phyloP scores from a whole-genome alignment of 2,329 filamentous ascomycete species.

The Beauveria medogensis region DNA sequence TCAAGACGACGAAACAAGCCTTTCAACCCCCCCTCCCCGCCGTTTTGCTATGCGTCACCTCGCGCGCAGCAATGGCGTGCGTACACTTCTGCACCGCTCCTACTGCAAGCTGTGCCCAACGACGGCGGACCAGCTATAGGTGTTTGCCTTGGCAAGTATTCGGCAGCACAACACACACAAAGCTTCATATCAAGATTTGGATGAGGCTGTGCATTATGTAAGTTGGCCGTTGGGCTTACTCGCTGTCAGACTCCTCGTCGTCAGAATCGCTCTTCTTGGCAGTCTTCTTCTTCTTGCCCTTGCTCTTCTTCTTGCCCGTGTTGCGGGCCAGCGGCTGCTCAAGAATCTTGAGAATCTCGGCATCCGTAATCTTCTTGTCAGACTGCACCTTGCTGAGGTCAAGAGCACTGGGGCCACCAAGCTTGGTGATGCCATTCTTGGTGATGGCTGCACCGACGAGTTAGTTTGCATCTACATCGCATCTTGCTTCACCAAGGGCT shows the following conservation, averaged over 20 bases:
- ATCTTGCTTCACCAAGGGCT: neutral
- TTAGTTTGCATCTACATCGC: slow-evolving; percentile 1
- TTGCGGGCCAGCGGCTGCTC: slow-evolving; percentile 80
- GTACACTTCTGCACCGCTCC: slow-evolving; percentile 4
- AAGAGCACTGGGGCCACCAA: slow-evolving; percentile 66
- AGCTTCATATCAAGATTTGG: neutral
- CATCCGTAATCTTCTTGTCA: slow-evolving; percentile 96
- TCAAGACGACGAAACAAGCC: neutral
- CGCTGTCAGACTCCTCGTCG: slow-evolving; percentile 28
- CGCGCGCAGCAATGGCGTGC: neutral
- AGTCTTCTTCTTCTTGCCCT: slow-evolving; percentile 66
- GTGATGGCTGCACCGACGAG: slow-evolving; percentile 62
- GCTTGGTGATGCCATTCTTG: slow-evolving; percentile 89
- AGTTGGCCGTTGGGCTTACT: neutral
- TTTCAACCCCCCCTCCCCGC: neutral
- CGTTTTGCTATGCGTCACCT: slow-evolving; percentile 4
- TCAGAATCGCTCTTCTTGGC: slow-evolving; percentile 36
- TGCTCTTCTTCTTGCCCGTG: slow-evolving; percentile 91
- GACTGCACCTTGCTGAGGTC: slow-evolving; percentile 81
- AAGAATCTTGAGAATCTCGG: slow-evolving; percentile 90
- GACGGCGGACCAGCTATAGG: neutral
- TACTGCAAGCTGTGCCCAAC: neutral
- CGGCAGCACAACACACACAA: neutral
- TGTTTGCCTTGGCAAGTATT: neutral
- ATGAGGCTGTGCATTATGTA: slow-evolving; percentile 2